A percentile compares a stretch with the other conserved stretches of the same genome.
Conservation (phyloP, 2,329 filamentous ascomycete genomes). For the Fusarium ambrosium region DNA sequence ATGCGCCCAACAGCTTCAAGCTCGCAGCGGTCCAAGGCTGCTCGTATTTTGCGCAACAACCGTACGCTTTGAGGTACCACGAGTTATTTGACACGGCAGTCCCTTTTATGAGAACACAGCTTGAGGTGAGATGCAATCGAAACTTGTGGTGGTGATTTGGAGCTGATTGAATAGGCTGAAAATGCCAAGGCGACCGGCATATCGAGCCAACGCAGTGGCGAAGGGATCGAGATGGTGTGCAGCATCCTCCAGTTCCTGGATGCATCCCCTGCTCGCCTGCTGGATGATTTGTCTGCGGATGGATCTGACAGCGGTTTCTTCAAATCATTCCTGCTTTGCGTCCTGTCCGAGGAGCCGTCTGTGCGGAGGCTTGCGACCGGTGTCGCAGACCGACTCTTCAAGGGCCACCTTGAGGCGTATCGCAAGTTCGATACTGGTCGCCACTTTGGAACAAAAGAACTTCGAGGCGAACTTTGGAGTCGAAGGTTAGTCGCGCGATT, state of each 20-base stretch:
- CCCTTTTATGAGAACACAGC: conserved; percentile 68
- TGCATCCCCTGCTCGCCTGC: conserved; percentile 58
- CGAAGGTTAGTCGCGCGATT: conserved; percentile 59
- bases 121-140: conserved; percentile 62
- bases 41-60: conserved; percentile 70
- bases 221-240: conserved; percentile 46
- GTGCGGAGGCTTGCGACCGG: conserved; percentile 63
- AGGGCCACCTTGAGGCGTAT: conserved; percentile 47
- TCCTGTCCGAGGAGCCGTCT: conserved; percentile 65
- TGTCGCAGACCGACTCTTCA: conserved; percentile 64
- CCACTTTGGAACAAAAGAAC: conserved; percentile 44
- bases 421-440: conserved; percentile 43
- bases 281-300: conserved; percentile 49
- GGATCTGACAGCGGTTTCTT: conserved; percentile 54
- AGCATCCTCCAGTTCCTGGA: conserved; percentile 70
- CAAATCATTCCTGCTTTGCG: conserved; percentile 66
- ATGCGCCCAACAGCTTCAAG: conserved; percentile 71
- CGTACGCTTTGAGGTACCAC: conserved; percentile 63
- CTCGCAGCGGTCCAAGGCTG: conserved; percentile 73
- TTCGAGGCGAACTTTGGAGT: conserved; percentile 64
- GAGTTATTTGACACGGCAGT: conserved; percentile 69
- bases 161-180: conserved; percentile 29
- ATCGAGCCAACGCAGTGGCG: conserved; percentile 21
- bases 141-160: background rate
- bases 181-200: conserved; percentile 28